Evolutionary conservation across 2,329 filamentous ascomycete species (phyloP).

Genomic region (Alternaria hordeiaustralica): DNA sequence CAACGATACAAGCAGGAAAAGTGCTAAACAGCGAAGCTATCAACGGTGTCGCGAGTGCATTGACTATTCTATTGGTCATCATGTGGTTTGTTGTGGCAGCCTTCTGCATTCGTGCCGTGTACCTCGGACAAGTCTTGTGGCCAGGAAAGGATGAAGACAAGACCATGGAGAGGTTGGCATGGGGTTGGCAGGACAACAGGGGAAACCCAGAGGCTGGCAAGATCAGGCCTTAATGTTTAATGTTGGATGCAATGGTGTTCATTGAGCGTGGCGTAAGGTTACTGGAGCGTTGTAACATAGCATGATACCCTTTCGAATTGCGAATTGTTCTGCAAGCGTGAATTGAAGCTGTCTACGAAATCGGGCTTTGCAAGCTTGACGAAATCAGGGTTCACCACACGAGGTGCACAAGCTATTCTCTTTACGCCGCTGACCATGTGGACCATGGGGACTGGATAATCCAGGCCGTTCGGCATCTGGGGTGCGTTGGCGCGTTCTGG

Average conservation of each 20-base stretch:
- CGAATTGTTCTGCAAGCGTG: not conserved
- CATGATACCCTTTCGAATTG: not conserved
- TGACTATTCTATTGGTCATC: conserved; percentile 62
- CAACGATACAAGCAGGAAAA: conserved; percentile 64
- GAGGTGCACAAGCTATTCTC: not conserved
- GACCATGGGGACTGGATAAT: not conserved
- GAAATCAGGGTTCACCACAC: not conserved
- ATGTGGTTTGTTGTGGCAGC: conserved; percentile 63
- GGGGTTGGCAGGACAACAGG: conserved; percentile 33
- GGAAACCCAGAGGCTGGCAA: conserved; percentile 22
- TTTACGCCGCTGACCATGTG: not conserved
- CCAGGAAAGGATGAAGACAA: conserved; percentile 54
- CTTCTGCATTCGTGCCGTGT: conserved; percentile 59
- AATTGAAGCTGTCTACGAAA: not conserved
- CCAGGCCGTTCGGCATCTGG: conserved; percentile 3
- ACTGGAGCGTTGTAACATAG: not conserved
- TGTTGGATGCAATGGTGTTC: not conserved
- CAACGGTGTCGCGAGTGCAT: conserved; percentile 60
- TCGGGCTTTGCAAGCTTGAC: not conserved
- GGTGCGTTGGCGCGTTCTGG: conserved; percentile 20
- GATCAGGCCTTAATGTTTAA: conserved; percentile 3
- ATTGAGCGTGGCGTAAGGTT: not conserved
- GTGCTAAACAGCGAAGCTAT: conserved; percentile 60
- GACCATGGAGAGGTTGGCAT: conserved; percentile 31
- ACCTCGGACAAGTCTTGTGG: conserved; percentile 60